phyloP scores from a whole-genome alignment of 2,329 filamentous ascomycete genomes.

The Aureobasidium sp. region DNA sequence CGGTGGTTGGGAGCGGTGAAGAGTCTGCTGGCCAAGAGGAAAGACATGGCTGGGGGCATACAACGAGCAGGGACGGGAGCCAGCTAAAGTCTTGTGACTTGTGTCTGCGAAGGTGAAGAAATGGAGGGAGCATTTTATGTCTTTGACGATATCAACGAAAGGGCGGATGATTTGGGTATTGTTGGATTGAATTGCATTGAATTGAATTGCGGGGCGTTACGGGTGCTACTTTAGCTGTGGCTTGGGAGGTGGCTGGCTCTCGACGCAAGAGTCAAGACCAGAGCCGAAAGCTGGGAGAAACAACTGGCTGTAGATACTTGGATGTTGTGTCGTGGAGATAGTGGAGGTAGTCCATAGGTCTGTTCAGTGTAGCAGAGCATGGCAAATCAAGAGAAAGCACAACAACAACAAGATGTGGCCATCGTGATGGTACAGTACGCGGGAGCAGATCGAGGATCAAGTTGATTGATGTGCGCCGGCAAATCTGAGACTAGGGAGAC shows the following conservation, averaged over 20 bases:
- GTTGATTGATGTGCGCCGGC: slow-evolving; percentile 1
- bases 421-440: no score
- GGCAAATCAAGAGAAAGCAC: background rate
- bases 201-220: background rate
- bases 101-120: no score
- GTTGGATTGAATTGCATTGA: background rate
- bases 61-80: slow-evolving; percentile 5
- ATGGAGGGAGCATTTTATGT: background rate
- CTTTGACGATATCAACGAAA: slow-evolving; percentile 7
- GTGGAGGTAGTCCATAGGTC: background rate
- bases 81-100: background rate
- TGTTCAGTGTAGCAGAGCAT: background rate
- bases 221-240: background rate
- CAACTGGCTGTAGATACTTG: background rate
- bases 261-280: background rate
- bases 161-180: background rate
- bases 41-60: slow-evolving; percentile 36
- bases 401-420: background rate
- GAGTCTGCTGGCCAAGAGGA: slow-evolving; percentile 67
- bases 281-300: background rate
- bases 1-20: slow-evolving; percentile 88
- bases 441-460: background rate
- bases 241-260: slow-evolving; percentile 8
- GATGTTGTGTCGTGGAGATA: background rate
- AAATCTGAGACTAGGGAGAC: background rate